Evolutionary conservation across 2,329 filamentous ascomycete species (phyloP).

Genomic region (Macrophomina phaseolina): DNA sequence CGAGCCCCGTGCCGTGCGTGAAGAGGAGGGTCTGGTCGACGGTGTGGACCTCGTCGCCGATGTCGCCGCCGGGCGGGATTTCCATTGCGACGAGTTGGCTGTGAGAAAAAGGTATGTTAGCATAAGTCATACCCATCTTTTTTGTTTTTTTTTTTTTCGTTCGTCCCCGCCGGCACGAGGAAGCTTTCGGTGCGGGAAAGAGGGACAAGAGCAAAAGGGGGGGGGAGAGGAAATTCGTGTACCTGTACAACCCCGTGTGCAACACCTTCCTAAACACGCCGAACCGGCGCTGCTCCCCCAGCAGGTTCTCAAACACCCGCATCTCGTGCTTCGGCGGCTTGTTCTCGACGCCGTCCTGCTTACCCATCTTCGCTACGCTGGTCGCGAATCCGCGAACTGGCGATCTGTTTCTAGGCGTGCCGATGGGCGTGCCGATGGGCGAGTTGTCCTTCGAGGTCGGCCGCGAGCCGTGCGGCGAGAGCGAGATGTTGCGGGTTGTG

Average conservation of each 20-base stretch:
- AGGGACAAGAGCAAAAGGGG: too few species aligned
- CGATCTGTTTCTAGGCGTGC: not conserved
- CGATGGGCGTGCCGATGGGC: not conserved
- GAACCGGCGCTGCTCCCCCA: constrained; percentile 60
- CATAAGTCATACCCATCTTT: too few species aligned
- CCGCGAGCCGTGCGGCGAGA: not conserved
- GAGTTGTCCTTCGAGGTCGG: not conserved
- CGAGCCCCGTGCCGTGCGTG: constrained; percentile 63
- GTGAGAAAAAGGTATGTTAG: not conserved
- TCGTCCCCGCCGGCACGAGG: too few species aligned
- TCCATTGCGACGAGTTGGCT: constrained; percentile 69
- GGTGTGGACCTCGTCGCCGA: constrained; percentile 70
- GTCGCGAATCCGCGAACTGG: not conserved
- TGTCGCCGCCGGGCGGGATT: constrained; percentile 66
- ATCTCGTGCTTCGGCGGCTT: constrained; percentile 53
- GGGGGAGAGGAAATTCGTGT: constrained; percentile 30
- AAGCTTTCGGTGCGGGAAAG: too few species aligned
- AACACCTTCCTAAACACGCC: constrained; percentile 66
- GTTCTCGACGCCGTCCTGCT: constrained; percentile 31
- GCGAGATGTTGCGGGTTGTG: constrained; percentile 15
- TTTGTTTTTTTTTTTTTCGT: too few species aligned
- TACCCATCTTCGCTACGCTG: constrained; percentile 32
- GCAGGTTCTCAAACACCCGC: constrained; percentile 65
- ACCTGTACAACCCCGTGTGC: constrained; percentile 64
- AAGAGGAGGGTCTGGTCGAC: constrained; percentile 71